phyloP scores from a whole-genome alignment of 345 rosid genomes.

The Barbarea vulgaris region DNA sequence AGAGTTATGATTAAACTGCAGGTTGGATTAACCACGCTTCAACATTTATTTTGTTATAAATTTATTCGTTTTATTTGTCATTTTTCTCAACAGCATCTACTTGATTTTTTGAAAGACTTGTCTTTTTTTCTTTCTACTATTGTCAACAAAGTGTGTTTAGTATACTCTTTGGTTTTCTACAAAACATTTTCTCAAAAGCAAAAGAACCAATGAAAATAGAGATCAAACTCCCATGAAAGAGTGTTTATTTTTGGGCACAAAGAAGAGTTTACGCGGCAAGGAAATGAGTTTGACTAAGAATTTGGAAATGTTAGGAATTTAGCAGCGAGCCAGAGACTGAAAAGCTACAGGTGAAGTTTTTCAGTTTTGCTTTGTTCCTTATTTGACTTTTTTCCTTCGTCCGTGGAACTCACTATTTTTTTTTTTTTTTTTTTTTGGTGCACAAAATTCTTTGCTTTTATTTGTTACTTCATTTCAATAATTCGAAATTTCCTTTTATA shows the following conservation, averaged over 20 bases:
- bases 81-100: too few relatives aligned
- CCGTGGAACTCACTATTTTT: constrained; percentile 6
- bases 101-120: not conserved
- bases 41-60: not conserved
- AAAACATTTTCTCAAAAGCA: not conserved
- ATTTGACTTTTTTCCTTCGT: constrained; percentile 32
- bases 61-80: too few relatives aligned
- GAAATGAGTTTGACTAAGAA: constrained; percentile 33
- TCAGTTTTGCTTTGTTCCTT: constrained; percentile 36
- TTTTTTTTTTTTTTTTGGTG: not conserved
- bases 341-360: constrained; percentile 27
- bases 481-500: not conserved
- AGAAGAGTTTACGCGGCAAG: constrained; percentile 34
- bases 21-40: not conserved
- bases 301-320: not conserved
- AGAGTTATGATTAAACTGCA: not conserved
- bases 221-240: not conserved
- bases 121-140: not conserved
- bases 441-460: not conserved
- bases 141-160: not conserved
- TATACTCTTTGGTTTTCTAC: not conserved
- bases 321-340: constrained; percentile 16
- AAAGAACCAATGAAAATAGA: not conserved
- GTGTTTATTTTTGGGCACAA: constrained; percentile 2
- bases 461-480: not conserved